Evolutionary conservation across 2,329 filamentous ascomycete species (phyloP).

Genomic region (Talaromyces sp.): DNA sequence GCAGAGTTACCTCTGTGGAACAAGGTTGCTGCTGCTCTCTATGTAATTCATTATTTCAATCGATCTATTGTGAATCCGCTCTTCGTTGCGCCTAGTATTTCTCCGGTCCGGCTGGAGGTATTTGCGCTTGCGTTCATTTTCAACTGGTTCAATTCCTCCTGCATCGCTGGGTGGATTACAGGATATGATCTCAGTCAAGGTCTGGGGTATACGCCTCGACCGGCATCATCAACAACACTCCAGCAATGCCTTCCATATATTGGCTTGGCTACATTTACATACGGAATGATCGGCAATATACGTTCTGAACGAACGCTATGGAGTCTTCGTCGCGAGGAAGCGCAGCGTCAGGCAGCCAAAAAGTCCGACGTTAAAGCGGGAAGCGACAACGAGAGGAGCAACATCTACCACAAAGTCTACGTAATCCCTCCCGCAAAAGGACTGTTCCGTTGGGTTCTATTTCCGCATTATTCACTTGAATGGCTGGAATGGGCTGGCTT

Average conservation of each 20-base stretch:
- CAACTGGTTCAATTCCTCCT: slow-evolving; percentile 76
- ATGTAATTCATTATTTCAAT: slow-evolving; percentile 85
- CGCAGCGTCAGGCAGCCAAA: slow-evolving; percentile 43
- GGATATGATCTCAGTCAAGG: slow-evolving; percentile 62
- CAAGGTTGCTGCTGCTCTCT: slow-evolving; percentile 36
- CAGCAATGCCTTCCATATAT: slow-evolving; percentile 48
- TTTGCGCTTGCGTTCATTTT: slow-evolving; percentile 64
- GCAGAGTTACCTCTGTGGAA: slow-evolving; percentile 28
- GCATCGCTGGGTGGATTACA: slow-evolving; percentile 74
- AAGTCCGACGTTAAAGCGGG: slow-evolving; percentile 15
- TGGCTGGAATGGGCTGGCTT: slow-evolving; percentile 96
- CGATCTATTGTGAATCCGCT: slow-evolving; percentile 80
- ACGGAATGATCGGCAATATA: slow-evolving; percentile 76
- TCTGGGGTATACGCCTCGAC: slow-evolving; percentile 19
- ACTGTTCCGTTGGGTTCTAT: slow-evolving; percentile 77
- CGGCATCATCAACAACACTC: slow-evolving; percentile 18
- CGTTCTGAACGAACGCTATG: slow-evolving; percentile 87
- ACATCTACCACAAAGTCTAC: slow-evolving; percentile 74
- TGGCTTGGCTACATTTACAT: slow-evolving; percentile 71
- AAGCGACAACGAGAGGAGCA: slow-evolving; percentile 23
- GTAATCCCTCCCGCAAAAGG: slow-evolving; percentile 76
- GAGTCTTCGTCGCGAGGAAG: slow-evolving; percentile 73
- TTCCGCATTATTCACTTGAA: slow-evolving; percentile 92
- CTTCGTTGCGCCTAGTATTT: slow-evolving; percentile 82
- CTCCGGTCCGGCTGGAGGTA: slow-evolving; percentile 73